Evolutionary conservation across 2,329 filamentous ascomycete species (phyloP), one percentile per base, ranked within the genome.

Genomic region (Metarhizium rileyi): DNA sequence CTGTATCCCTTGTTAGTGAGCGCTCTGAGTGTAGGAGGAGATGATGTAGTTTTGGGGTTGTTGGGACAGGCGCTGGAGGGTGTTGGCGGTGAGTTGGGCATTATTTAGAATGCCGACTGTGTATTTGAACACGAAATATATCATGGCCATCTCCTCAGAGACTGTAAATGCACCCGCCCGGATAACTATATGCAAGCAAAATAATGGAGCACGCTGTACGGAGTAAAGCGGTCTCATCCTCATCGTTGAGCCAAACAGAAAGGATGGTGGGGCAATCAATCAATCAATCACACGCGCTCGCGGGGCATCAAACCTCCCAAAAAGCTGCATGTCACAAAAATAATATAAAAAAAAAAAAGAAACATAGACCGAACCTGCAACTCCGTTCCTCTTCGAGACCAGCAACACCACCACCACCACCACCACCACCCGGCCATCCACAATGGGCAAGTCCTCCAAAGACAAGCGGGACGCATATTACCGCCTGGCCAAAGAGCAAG

Each of bases 381-480:
- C n/a, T n/a, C n/a, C n/a, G n/a, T n/a, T n/a, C n/a, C n/a, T n/a
- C n/a, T n/a, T n/a, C n/a, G n/a, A n/a, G n/a, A n/a, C n/a, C n/a
- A n/a, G n/a, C n/a, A n/a, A n/a, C n/a, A n/a, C n/a, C n/a, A n/a
- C n/a, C n/a, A n/a, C n/a, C n/a, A n/a, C n/a, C n/a, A n/a, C n/a
- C n/a, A n/a, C n/a, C n/a, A n/a, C n/a, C n/a, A n/a, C n/a, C n/a
- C n/a, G n/a, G n/a, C n/a, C n/a, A n/a, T n/a, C 16, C 23, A 44
- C 42, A 27, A 95, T 95, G 90, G 90, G 90, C 1, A 97, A 97
- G 67, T 95, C 93, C 1, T 97, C 91, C 44, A 98, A 98, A 69
- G 93, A 98, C 65, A 98, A 98, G 71, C 87, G 93, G 48, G 93
- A 98, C 67, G 90, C 90, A 43, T 98, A 98, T 71, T 98, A 98